Evolutionary conservation across 2,329 filamentous ascomycete genomes (phyloP).

Genomic region (Talaromyces sp.): DNA sequence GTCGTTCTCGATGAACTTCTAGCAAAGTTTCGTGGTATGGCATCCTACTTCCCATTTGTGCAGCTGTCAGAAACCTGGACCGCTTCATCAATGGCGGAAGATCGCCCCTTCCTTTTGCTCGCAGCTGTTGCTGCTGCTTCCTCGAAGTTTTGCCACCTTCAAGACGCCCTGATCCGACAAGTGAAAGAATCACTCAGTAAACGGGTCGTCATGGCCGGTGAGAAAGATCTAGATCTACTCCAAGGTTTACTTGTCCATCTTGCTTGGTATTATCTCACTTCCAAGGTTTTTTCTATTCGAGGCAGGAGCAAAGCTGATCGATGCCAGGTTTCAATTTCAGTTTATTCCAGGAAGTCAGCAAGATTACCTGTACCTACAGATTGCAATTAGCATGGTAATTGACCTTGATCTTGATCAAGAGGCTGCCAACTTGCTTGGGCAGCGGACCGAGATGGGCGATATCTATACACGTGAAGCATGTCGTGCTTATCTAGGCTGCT

Average conservation of each 20-base stretch:
- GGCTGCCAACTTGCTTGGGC: slow-evolving; percentile 16
- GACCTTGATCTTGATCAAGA: slow-evolving; percentile 22
- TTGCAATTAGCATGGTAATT: slow-evolving; percentile 23
- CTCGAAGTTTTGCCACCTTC: slow-evolving; percentile 17
- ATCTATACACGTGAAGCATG: slow-evolving; percentile 14
- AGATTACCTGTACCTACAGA: slow-evolving; percentile 22
- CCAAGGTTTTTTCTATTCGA: background rate
- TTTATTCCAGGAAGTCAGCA: slow-evolving; percentile 23
- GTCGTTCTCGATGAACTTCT: slow-evolving; percentile 19
- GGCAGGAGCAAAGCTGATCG: slow-evolving; percentile 11
- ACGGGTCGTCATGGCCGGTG: slow-evolving; percentile 18
- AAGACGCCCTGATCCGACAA: slow-evolving; percentile 15
- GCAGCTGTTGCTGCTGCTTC: slow-evolving; percentile 21
- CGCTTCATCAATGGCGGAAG: slow-evolving; percentile 20
- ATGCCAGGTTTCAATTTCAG: slow-evolving; percentile 21
- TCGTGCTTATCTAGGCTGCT: slow-evolving; percentile 22
- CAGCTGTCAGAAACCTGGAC: slow-evolving; percentile 16
- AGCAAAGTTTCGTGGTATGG: slow-evolving; percentile 20
- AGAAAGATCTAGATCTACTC: slow-evolving; percentile 28
- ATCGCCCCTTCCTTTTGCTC: slow-evolving; percentile 22
- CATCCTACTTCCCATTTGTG: slow-evolving; percentile 21
- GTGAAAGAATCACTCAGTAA: slow-evolving; percentile 19
- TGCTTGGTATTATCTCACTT: slow-evolving; percentile 21
- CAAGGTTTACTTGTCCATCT: slow-evolving; percentile 28
- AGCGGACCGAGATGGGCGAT: slow-evolving; percentile 14